phyloP scores from a whole-genome alignment of 345 rosid species.

The Salix caprea region DNA sequence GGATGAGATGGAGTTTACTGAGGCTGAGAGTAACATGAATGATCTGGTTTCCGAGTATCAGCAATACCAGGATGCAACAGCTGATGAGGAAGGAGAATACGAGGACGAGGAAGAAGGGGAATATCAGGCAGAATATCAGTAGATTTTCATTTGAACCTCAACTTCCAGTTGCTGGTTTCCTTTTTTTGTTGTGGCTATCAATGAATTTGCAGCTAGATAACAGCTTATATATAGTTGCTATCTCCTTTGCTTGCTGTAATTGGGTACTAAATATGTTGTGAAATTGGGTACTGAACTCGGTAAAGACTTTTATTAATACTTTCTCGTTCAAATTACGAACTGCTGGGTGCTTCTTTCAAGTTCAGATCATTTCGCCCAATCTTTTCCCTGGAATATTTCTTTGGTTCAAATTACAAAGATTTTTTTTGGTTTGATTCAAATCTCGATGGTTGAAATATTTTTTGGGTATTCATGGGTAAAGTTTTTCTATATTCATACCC shows the following conservation, averaged over 20 bases:
- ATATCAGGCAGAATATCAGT: constrained; percentile 17
- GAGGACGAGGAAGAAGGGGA: constrained; percentile 22
- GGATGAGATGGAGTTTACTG: constrained; percentile 31
- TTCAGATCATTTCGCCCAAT: too few species aligned
- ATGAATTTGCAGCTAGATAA: neutral
- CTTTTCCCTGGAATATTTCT: too few species aligned
- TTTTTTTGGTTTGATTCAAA: too few species aligned
- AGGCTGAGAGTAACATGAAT: constrained; percentile 30
- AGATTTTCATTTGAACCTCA: constrained; percentile 7
- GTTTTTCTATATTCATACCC: too few species aligned
- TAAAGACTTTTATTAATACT: too few species aligned
- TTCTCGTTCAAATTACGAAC: neutral
- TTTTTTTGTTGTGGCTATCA: neutral
- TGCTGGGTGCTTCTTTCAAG: neutral
- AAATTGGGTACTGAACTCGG: too few species aligned
- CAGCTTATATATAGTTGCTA: too few species aligned
- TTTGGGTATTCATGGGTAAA: too few species aligned
- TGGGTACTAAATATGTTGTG: neutral
- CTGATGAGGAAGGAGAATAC: constrained; percentile 22
- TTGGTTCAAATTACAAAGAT: too few species aligned
- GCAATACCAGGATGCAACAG: constrained; percentile 30
- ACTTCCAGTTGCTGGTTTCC: constrained; percentile 22
- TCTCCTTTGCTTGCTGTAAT: neutral
- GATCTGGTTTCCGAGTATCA: constrained; percentile 30
- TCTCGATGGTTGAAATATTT: too few species aligned